A percentile compares a stretch with the other conserved stretches of the same genome.
Evolutionary conservation across 371 early-diverging fungal species (phyloP).

Genomic region (Mortierella sp.): DNA sequence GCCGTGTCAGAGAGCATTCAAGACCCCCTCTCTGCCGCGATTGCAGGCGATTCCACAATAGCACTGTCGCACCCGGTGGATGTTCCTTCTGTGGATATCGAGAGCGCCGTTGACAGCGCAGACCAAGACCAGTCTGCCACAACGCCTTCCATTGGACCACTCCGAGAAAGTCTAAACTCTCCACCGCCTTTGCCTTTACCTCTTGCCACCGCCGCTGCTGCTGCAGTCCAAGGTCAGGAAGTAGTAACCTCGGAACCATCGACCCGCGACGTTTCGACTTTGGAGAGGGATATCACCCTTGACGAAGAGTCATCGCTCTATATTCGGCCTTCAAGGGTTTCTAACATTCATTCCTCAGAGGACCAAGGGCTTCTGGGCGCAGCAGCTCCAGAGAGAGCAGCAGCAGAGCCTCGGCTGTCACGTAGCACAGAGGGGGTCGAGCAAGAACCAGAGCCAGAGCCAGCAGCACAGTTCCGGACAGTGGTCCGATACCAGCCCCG

Average conservation of each 20-base stretch:
- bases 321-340: not conserved
- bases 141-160: slow-evolving; percentile 23
- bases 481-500: slow-evolving; percentile 53
- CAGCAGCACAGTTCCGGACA: slow-evolving; percentile 39
- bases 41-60: not conserved
- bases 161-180: slow-evolving; percentile 23
- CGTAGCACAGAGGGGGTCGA: slow-evolving; percentile 9
- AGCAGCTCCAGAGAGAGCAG: not conserved
- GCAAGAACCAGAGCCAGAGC: not conserved
- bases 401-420: not conserved
- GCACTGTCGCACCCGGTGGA: not conserved
- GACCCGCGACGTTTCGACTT: not conserved
- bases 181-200: slow-evolving; percentile 42
- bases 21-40: slow-evolving; percentile 31
- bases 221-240: slow-evolving; percentile 6
- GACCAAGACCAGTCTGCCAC: slow-evolving; percentile 4
- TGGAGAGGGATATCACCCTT: not conserved
- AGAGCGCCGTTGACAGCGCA: not conserved
- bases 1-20: not conserved
- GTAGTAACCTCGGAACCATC: not conserved
- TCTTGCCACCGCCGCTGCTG: slow-evolving; percentile 12
- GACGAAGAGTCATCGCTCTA: not conserved
- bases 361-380: not conserved
- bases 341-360: not conserved
- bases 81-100: not conserved